These are phyloP conservation scores for Penicillium angulare DNA, from an alignment of 495 filamentous ascomycete genomes.

Conservation along the genomic window DNA sequence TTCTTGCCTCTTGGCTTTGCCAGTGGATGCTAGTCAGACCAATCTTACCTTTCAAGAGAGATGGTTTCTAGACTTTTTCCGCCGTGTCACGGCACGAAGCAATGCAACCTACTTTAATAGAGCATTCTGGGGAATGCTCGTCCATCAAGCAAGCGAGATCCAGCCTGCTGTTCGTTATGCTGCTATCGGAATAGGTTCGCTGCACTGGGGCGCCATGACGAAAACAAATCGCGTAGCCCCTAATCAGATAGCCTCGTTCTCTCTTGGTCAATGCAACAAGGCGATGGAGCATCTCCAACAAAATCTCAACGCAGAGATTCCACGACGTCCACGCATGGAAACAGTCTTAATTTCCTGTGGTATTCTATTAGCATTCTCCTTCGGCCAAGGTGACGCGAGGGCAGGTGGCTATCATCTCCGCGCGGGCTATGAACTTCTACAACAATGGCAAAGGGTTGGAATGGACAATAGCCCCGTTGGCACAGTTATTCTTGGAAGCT, in stretches of 20 bases:
- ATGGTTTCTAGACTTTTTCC: too few species aligned
- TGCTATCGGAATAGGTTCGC: constrained; percentile 39
- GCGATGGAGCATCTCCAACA: too few species aligned
- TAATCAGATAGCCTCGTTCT: too few species aligned
- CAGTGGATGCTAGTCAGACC: too few species aligned
- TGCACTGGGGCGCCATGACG: constrained; percentile 25
- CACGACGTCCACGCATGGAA: constrained; percentile 3
- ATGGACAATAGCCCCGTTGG: background rate
- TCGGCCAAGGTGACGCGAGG: constrained; percentile 44
- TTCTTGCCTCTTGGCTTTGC: background rate
- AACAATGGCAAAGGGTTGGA: constrained; percentile 5
- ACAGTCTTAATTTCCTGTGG: constrained; percentile 39
- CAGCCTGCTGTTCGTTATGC: constrained; percentile 53
- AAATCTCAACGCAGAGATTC: too few species aligned
- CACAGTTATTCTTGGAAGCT: background rate
- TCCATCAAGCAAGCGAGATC: constrained; percentile 48
- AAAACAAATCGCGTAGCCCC: too few species aligned
- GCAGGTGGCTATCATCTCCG: constrained; percentile 25
- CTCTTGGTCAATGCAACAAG: too few species aligned
- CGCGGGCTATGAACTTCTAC: constrained; percentile 5
- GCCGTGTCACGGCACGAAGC: too few species aligned
- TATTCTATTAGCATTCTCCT: constrained; percentile 46
- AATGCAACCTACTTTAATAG: constrained; percentile 37
- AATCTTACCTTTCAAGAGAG: too few species aligned
- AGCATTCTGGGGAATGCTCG: constrained; percentile 50